Evolutionary conservation across 2,329 filamentous ascomycete genomes (phyloP), one percentile per base, ranked within the genome.

Genomic region (Clarireedia monteithiana): DNA sequence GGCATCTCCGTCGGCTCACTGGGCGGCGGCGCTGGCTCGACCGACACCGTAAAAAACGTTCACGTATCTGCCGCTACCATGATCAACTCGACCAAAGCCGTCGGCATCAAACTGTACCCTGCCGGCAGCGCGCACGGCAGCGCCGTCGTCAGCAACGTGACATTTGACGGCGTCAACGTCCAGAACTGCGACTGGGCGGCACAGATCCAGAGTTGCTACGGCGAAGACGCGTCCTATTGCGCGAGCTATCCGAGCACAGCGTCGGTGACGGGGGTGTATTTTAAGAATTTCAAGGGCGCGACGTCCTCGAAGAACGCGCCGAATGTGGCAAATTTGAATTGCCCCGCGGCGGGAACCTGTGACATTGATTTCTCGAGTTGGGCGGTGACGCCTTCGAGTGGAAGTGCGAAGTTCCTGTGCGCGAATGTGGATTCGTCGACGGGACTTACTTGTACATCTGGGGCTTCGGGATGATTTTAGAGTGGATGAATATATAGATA

Each of bases 1-100:
- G 75, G 76, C 6, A 62, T 78, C 7, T 76, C 73, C 1, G 74
- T 78, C 5, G 76, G 76, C 4, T 75, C 72, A 2, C 64, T 78
- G 5, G 76, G 75, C 0, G 71, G 71, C 40, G 63, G 63, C 6
- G 64, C 63, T 6, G 59, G 50, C 9, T 26, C 42, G 15, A 48
- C 67, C n/a, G 74, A 77, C 57, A 68, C 66, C 0, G 75, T 78
- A 15, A 60, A 69, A 50, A 75, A 77, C 53, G 60, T 76, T 24
- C 71, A 73, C 38, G 72, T 76, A 23, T 66, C 65, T 12, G 68
- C 69, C 7, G 72, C 71, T 1, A 69, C 60, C 6, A 75, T 77
- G 73, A 65, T 72, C 26, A 63, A 67, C 23, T 74, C 69, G 2
- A 71, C 70, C 30, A 77, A 77, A 58, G 75, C 75, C 1, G 72